Base-by-base conservation (phyloP, 257 asterid genomes). In the Sherardia arvensis region DNA sequence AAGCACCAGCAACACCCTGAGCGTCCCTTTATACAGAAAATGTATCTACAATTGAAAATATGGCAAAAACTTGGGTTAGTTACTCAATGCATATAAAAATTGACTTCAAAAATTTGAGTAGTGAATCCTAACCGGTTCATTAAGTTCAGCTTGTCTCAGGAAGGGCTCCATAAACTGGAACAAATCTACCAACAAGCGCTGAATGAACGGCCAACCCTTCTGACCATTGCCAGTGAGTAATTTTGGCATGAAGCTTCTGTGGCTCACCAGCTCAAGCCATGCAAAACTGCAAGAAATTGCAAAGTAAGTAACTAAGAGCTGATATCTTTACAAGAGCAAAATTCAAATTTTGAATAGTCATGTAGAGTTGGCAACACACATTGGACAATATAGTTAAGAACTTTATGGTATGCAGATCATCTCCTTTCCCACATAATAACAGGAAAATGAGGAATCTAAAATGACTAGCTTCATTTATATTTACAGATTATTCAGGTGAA, bases 121-220 rank as follows among this genome's bases (percentile, higher is more conserved):
- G 53, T 53, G 21, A 33, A 75, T 62, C 70, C 91, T 56, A 64
- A 88, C 98, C 87, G 97, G 80, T 53, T 90, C 97, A 40, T 83
- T 94, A 40, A 93, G 86, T 73, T 93, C 96, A 71, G 95, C 95
- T 78, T 87, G 83, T 79, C 97, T 84, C 77, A 93, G 73, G 81
- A 84, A 90, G 29, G 99, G 99, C 84, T 93, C 99, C 96, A 93
- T 90, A 65, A 85, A 93, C 73, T 83, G 97, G 78, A 93, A 87
- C 73, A 93, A 76, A 72, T 90, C 99, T 47, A 90, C 90, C 71
- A 93, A 79, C 68, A 93, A 66, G 59, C 94, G 88, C 66, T 90
- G 99, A 69, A 93, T 83, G 68, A 80, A 85, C 26, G 95, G 94
- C 99, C 99, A 93, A 17, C 99, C 99, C 45, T 90, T 93, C 79